Evolutionary conservation across 1,284 basidiomycete genomes (phyloP).

Genomic region (Cutaneotrichosporon sp.): DNA sequence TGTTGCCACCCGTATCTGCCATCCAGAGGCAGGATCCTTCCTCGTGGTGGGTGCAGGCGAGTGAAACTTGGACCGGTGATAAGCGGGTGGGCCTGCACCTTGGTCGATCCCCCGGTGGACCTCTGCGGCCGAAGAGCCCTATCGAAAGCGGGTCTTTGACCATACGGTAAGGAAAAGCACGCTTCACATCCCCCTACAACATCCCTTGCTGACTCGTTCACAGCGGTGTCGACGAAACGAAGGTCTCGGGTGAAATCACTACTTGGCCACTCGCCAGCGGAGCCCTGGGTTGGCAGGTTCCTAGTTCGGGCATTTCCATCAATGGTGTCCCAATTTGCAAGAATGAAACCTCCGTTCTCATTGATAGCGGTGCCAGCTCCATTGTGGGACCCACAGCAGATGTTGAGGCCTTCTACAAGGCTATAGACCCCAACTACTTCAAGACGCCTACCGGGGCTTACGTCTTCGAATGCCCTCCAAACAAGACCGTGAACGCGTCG

Average conservation of each 20-base stretch:
- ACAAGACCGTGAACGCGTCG: not conserved
- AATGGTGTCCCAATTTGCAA: not conserved
- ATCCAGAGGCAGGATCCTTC: too few species aligned
- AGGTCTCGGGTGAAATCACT: not conserved
- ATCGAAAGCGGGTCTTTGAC: too few species aligned
- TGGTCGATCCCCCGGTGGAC: too few species aligned
- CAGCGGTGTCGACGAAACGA: not conserved
- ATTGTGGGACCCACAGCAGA: too few species aligned
- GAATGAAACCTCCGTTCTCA: not conserved
- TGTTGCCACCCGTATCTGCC: too few species aligned
- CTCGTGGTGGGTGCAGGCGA: too few species aligned
- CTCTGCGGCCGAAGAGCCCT: too few species aligned
- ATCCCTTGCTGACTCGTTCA: too few species aligned
- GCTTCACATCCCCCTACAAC: too few species aligned
- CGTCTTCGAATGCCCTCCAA: not conserved
- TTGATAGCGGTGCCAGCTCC: not conserved
- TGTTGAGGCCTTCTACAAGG: not conserved
- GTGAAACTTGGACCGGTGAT: too few species aligned
- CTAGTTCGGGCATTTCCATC: not conserved
- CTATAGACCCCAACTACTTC: not conserved
- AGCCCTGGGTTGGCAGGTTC: not conserved
- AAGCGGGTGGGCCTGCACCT: too few species aligned
- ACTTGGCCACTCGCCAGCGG: not conserved
- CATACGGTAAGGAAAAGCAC: too few species aligned
- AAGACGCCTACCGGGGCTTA: not conserved